phyloP scores from a whole-genome alignment of 2,329 filamentous ascomycete genomes.

The Arthrobotrys entomopaga region DNA sequence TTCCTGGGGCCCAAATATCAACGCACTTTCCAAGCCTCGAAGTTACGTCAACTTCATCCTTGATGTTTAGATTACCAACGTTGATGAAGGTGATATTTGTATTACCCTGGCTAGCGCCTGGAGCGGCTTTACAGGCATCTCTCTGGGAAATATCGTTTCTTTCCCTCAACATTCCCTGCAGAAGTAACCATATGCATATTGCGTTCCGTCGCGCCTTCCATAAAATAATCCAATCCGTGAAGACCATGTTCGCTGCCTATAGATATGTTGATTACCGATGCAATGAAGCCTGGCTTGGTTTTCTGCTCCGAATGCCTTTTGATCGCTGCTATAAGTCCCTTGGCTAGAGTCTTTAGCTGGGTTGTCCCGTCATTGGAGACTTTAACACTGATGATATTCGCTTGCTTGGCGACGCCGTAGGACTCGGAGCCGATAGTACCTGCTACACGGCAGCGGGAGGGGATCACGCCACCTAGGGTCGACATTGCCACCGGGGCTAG shows the following conservation, averaged over 20 bases:
- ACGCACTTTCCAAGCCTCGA: constrained; percentile 57
- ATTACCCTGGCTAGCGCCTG: too few species aligned
- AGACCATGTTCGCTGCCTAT: neutral
- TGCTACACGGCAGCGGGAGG: constrained; percentile 5
- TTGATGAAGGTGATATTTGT: constrained; percentile 26
- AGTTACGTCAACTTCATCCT: neutral
- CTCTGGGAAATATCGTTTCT: constrained; percentile 6
- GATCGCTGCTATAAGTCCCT: neutral
- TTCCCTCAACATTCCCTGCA: constrained; percentile 6
- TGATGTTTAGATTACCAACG: constrained; percentile 29
- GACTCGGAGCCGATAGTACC: constrained; percentile 7
- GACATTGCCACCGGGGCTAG: too few species aligned
- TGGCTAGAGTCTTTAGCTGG: neutral
- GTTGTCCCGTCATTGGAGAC: neutral
- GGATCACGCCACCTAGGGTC: too few species aligned
- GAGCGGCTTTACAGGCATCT: too few species aligned
- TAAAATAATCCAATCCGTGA: neutral
- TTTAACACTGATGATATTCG: neutral
- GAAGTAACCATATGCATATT: constrained; percentile 8
- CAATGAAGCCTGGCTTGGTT: neutral
- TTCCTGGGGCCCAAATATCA: constrained; percentile 68
- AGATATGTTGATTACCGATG: constrained; percentile 14
- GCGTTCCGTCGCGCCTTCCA: neutral
- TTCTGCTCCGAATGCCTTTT: neutral
- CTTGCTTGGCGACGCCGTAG: constrained; percentile 13